Conservation (phyloP, 805 yeast genomes). For the Candida saitoana region DNA sequence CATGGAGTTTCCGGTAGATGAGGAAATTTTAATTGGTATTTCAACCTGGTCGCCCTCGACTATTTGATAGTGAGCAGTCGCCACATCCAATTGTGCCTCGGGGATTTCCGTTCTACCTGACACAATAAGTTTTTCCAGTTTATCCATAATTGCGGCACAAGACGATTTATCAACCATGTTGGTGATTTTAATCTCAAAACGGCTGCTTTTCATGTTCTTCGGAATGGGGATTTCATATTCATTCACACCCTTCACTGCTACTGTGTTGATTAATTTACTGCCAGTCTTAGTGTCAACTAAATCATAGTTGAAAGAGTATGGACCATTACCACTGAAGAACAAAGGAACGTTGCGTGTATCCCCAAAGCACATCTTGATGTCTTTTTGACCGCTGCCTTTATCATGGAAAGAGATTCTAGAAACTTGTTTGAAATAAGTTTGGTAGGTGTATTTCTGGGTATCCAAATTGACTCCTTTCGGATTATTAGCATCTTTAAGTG, state of each 20-base stretch:
- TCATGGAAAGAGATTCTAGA: constrained; percentile 42
- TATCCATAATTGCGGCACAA: constrained; percentile 69
- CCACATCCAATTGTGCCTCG: constrained; percentile 25
- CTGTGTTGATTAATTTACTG: constrained; percentile 19
- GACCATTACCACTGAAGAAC: constrained; percentile 71
- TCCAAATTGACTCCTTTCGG: constrained; percentile 23
- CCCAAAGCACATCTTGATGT: constrained; percentile 27
- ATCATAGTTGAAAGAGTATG: constrained; percentile 68
- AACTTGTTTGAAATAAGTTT: constrained; percentile 67
- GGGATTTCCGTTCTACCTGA: constrained; percentile 72
- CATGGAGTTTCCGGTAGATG: constrained; percentile 25
- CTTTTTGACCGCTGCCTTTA: constrained; percentile 12
- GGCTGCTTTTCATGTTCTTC: constrained; percentile 60
- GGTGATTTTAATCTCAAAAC: constrained; percentile 59
- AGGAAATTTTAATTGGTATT: constrained; percentile 49
- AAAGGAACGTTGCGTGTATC: constrained; percentile 44
- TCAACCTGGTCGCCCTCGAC: constrained; percentile 58
- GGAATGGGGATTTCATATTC: constrained; percentile 50
- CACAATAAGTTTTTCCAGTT: constrained; percentile 51
- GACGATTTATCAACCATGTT: constrained; percentile 71
- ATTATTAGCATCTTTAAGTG: constrained; percentile 52
- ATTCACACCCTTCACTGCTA: constrained; percentile 29
- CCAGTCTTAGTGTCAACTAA: constrained; percentile 45
- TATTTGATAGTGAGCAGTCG: constrained; percentile 30
- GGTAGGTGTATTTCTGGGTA: constrained; percentile 48